Evolutionary conservation across 2,329 filamentous ascomycete species (phyloP), one percentile per base, ranked within the genome.

Genomic region (Raffaelea albimanens): DNA sequence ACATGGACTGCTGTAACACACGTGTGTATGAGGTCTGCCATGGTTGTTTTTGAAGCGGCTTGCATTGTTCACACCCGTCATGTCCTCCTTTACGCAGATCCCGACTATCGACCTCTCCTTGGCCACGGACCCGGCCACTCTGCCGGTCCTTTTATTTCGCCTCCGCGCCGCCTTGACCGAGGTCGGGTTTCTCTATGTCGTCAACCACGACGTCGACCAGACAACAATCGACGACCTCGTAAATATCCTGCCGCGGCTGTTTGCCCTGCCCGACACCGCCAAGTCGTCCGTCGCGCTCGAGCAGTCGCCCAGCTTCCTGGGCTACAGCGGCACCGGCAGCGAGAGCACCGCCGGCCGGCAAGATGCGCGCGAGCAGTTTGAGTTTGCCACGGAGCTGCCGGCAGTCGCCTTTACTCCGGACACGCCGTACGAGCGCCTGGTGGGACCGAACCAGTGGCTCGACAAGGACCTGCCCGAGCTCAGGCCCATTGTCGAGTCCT

Each of bases 241-340:
- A 2, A 48, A 58, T 8, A 59, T 8, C 7, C 58, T 76, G 3
- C 72, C 72, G 1, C 36, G 20, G 0, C 61, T 76, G 5, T 78
- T 77, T 51, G 55, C 58, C 1, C 59, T 75, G 1, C 53, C 65
- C 0, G 44, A 55, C 1, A 52, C 55, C 2, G 57, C 60, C 5
- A 77, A 76, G 48, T 56, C 58, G 0, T 54, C 54, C 2, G 57
- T 75, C 10, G 68, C 68, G 0, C 62, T 76, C 18, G 59, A 67
- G 22, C 73, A 78, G 22, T 80, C 74, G 1, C 75, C 77, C 10
- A 77, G 80, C 56, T 80, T 82, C 48, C 62, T 82, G 2, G 78
- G 78, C 0, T 82, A 80, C 56, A 77, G 73, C 51, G 69, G 65
- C 1, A 67, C 69, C 18, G 77, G 76, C 0, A 64, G 71, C 21